phyloP scores from a whole-genome alignment of 805 yeast species.

The Kregervanrija delftensis region DNA sequence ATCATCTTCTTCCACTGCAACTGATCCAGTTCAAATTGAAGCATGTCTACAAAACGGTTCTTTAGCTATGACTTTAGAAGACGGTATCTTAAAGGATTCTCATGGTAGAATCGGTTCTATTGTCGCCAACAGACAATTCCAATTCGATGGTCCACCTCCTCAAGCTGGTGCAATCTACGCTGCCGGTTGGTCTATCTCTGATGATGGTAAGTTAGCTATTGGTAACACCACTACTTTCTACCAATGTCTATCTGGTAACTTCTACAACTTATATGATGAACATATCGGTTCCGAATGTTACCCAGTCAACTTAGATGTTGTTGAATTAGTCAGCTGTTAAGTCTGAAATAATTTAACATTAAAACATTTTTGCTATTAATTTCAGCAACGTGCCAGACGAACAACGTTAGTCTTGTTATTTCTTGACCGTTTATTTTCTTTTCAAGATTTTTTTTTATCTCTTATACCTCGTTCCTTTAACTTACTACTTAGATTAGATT shows the following conservation, averaged over 20 bases:
- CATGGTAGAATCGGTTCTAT: slow-evolving; percentile 50
- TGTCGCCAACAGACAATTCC: slow-evolving; percentile 60
- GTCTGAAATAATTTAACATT: background rate
- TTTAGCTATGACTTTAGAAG: slow-evolving; percentile 37
- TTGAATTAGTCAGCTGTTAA: slow-evolving; percentile 41
- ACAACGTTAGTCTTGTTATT: background rate
- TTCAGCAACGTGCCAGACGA: no score
- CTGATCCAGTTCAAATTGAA: slow-evolving; percentile 16
- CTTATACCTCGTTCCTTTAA: no score
- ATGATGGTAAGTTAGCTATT: slow-evolving; percentile 41
- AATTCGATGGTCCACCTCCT: slow-evolving; percentile 61
- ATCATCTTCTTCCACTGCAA: slow-evolving; percentile 7
- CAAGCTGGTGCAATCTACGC: slow-evolving; percentile 52
- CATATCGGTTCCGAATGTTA: slow-evolving; percentile 39
- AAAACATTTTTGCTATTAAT: background rate
- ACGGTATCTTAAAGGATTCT: slow-evolving; percentile 38
- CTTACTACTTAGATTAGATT: background rate
- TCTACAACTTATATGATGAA: slow-evolving; percentile 52
- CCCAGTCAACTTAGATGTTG: slow-evolving; percentile 37
- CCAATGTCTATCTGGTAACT: slow-evolving; percentile 50
- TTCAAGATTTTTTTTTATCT: no score
- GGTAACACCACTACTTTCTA: slow-evolving; percentile 43
- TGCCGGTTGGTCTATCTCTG: slow-evolving; percentile 43
- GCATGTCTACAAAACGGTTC: slow-evolving; percentile 32
- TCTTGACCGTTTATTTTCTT: background rate